A percentile compares a stretch with the other conserved stretches of the same genome.
These are phyloP conservation scores for Russula dissimulans DNA, from an alignment of 768 basidiomycete genomes.

Conservation along the genomic window DNA sequence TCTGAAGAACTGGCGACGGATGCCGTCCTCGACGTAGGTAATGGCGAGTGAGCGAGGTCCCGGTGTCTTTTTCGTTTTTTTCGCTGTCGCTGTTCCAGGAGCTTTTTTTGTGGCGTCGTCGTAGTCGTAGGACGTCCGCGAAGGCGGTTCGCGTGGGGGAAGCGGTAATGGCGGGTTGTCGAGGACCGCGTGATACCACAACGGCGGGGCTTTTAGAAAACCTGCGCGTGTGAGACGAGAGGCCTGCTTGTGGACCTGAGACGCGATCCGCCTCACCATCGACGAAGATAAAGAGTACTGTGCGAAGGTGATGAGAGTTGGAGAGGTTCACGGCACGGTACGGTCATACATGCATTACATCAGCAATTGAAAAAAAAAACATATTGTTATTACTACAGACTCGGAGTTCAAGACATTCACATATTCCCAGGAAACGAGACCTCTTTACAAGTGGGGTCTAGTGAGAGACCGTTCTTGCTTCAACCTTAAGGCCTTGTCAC, in stretches of 20 bases:
- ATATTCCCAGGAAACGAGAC: background rate
- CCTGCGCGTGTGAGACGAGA: slow-evolving; percentile 67
- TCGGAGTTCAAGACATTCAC: too few relatives aligned
- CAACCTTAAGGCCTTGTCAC: slow-evolving; percentile 21
- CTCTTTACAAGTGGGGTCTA: slow-evolving; percentile 5
- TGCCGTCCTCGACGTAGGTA: slow-evolving; percentile 72
- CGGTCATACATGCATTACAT: background rate
- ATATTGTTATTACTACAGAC: too few relatives aligned
- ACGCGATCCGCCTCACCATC: slow-evolving; percentile 76
- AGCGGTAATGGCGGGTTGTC: slow-evolving; percentile 83
- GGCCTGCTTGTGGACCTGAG: slow-evolving; percentile 82
- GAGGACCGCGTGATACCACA: slow-evolving; percentile 79
- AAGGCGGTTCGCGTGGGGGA: slow-evolving; percentile 62
- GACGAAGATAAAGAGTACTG: background rate
- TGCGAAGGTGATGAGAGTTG: too few relatives aligned
- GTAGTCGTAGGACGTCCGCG: slow-evolving; percentile 46
- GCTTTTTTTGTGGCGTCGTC: background rate
- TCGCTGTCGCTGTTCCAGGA: slow-evolving; percentile 4
- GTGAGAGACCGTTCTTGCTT: background rate
- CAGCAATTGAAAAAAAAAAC: background rate
- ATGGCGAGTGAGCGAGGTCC: slow-evolving; percentile 43
- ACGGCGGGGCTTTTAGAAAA: slow-evolving; percentile 55
- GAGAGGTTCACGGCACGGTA: too few relatives aligned
- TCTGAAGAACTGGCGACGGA: slow-evolving; percentile 84
- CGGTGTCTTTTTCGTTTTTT: slow-evolving; percentile 9